These are phyloP conservation scores for Xanthoceras sorbifolium DNA, from an alignment of 345 rosid genomes.

Conservation along the genomic window DNA sequence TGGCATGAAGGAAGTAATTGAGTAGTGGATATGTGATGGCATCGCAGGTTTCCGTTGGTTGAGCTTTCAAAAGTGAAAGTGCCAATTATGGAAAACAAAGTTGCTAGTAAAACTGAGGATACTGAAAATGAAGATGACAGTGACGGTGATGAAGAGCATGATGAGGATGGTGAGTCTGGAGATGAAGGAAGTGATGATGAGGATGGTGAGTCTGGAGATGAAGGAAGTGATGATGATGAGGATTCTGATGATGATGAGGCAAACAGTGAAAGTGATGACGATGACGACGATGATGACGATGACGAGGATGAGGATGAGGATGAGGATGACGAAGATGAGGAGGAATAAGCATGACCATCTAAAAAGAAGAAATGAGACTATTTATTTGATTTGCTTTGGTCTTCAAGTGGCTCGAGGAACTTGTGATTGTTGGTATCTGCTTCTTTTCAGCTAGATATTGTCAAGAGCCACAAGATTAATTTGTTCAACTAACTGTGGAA, in stretches of 20 bases:
- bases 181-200: constrained; percentile 12
- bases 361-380: constrained; percentile 17
- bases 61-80: not conserved
- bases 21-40: not conserved
- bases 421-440: not conserved
- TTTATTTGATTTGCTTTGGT: not conserved
- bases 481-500: too few relatives aligned
- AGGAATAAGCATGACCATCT: not conserved
- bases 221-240: constrained; percentile 1
- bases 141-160: not conserved
- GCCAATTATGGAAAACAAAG: constrained; percentile 5
- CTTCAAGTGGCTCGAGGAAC: not conserved
- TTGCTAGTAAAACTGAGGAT: constrained; percentile 1
- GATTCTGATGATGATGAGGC: constrained; percentile 18
- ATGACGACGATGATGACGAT: not conserved
- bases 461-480: not conserved
- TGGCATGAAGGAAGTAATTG: not conserved
- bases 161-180: constrained; percentile 4
- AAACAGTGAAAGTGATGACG: not conserved
- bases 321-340: not conserved
- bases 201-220: constrained; percentile 10
- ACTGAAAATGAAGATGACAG: not conserved
- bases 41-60: constrained; percentile 13
- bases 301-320: not conserved
- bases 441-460: not conserved